These are phyloP conservation scores for Lyophyllum atratum DNA, from an alignment of 768 basidiomycete genomes.

Conservation along the genomic window DNA sequence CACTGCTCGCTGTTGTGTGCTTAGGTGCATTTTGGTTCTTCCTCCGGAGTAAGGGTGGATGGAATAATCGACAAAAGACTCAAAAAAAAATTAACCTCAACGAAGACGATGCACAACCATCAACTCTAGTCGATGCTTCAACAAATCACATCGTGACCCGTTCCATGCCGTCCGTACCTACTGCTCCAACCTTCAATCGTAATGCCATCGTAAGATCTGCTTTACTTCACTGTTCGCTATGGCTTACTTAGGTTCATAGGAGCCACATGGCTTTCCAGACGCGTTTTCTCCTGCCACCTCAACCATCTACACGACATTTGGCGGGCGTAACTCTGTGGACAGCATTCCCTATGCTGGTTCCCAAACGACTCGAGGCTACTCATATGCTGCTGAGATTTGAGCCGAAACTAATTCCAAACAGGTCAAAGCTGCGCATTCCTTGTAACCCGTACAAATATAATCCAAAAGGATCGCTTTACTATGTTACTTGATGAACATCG, in stretches of 20 bases:
- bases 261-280: slow-evolving; percentile 19
- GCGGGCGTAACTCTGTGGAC: slow-evolving; percentile 31
- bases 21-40: slow-evolving; percentile 42
- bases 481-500: background rate
- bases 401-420: background rate
- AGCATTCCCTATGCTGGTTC: slow-evolving; percentile 23
- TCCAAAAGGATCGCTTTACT: background rate
- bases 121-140: background rate
- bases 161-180: slow-evolving; percentile 10
- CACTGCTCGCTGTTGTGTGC: slow-evolving; percentile 39
- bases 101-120: slow-evolving; percentile 13
- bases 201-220: background rate
- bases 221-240: background rate
- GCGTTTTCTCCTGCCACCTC: slow-evolving; percentile 27
- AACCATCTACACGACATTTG: slow-evolving; percentile 29
- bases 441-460: background rate
- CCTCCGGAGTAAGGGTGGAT: slow-evolving; percentile 14
- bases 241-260: background rate
- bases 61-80: slow-evolving; percentile 2
- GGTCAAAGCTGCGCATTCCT: background rate
- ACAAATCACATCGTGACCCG: background rate
- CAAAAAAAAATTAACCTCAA: slow-evolving; percentile 12
- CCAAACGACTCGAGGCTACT: slow-evolving; percentile 24
- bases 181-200: background rate
- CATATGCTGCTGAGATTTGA: slow-evolving; percentile 35